Percentiles rank a stretch among this genome's conserved stretches.
Evolutionary conservation across 768 basidiomycete species (phyloP).

Genomic region (Lactarius akahatsu): DNA sequence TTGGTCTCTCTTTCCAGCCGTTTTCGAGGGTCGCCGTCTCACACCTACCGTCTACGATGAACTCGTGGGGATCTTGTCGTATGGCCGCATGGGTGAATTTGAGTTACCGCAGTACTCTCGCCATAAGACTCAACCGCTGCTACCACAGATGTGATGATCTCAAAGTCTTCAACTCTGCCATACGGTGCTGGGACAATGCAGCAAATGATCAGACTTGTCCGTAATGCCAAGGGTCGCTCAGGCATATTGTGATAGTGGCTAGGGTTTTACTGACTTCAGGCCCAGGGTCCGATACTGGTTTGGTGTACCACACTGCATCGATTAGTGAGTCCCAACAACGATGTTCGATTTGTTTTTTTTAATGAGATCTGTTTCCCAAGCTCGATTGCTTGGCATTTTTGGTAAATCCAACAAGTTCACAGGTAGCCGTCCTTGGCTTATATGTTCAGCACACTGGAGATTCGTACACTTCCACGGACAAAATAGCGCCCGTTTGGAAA

Average conservation of each 20-base stretch:
- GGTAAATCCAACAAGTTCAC: neutral
- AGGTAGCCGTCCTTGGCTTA: neutral
- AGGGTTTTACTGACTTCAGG: neutral
- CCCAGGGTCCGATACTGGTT: neutral
- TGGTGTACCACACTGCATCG: neutral
- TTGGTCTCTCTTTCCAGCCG: neutral
- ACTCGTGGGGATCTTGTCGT: conserved; percentile 34
- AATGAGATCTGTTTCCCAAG: neutral
- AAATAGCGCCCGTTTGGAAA: neutral
- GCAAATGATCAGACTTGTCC: no score
- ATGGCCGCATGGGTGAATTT: conserved; percentile 38
- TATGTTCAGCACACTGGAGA: neutral
- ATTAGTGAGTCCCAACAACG: neutral
- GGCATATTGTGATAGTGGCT: no score
- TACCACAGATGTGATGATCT: neutral
- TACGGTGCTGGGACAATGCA: neutral
- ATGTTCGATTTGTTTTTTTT: neutral
- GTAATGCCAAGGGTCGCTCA: no score
- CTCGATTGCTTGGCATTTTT: neutral
- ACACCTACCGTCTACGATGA: conserved; percentile 30
- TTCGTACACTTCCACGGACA: neutral
- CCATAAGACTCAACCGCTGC: neutral
- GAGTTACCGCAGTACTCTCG: neutral
- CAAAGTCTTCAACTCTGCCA: neutral
- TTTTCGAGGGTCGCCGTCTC: conserved; percentile 14